Percentiles rank a stretch among this genome's conserved stretches.
Conservation (phyloP, 345 rosid species). For the Moringa oleifera region DNA sequence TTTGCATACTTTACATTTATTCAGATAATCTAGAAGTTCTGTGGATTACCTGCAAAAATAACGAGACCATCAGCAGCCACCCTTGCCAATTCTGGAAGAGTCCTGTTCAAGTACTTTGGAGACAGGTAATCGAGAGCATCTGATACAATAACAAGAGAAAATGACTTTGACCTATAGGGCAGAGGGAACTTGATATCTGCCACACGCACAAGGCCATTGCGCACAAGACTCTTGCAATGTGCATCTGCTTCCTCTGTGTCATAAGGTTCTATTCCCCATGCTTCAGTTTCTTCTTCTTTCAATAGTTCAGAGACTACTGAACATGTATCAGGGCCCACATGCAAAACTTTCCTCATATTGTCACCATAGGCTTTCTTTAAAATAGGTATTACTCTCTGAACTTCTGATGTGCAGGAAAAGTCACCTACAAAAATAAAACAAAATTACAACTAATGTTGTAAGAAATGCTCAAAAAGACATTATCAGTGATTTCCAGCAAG, state of each 20-base stretch:
- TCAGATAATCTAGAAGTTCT: background rate
- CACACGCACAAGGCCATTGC: slow-evolving; percentile 82
- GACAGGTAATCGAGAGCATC: slow-evolving; percentile 92
- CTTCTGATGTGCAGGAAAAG: slow-evolving; percentile 75
- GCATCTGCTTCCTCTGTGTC: slow-evolving; percentile 89
- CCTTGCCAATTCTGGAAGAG: slow-evolving; percentile 88
- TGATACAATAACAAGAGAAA: slow-evolving; percentile 90
- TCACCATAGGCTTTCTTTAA: slow-evolving; percentile 87
- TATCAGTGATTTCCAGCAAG: no score
- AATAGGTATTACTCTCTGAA: slow-evolving; percentile 72
- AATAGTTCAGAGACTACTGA: slow-evolving; percentile 72
- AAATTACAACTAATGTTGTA: background rate
- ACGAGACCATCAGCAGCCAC: slow-evolving; percentile 75
- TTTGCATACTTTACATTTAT: background rate
- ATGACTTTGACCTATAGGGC: slow-evolving; percentile 83
- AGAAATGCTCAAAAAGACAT: background rate
- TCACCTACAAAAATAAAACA: slow-evolving; percentile 42
- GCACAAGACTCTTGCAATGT: slow-evolving; percentile 73
- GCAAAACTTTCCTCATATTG: slow-evolving; percentile 86
- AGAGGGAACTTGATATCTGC: slow-evolving; percentile 92
- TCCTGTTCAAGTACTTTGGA: slow-evolving; percentile 86
- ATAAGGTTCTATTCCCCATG: slow-evolving; percentile 98
- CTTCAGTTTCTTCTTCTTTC: slow-evolving; percentile 89
- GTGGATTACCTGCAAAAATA: slow-evolving; percentile 65
- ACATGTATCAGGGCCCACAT: slow-evolving; percentile 94